Base-by-base conservation (phyloP, 352 stramenopile genomes). In the Phytopythium aichiense region DNA sequence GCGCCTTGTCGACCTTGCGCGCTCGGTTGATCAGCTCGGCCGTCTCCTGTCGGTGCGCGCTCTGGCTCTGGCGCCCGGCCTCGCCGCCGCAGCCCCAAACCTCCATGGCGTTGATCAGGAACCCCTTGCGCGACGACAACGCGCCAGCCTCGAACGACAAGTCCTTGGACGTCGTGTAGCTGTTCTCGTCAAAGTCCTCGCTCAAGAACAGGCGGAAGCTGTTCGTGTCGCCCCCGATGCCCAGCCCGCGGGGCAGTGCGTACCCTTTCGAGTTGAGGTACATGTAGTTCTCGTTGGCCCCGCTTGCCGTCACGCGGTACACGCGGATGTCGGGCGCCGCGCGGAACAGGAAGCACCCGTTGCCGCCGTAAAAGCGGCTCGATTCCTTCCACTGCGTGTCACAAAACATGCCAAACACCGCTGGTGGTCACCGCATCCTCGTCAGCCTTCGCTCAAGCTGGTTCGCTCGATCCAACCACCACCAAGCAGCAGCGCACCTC, bases 201-300 rank as follows among this genome's bases (percentile, higher is more conserved):
- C 85, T 89, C 15, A 95, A 38, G 52, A 94, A 95, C 22, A 95
- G 50, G 0, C 84, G 79, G 57, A 91, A 94, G 23, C 81, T 80
- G 61, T 75, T 87, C 7, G 73, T 85, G 28, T 81, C 84, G n/a
- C 87, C 84, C 22, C 86, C 87, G 63, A 95, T 86, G 37, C 87
- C 87, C 9, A 95, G 71, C 9, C 87, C 87, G 25, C 81, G 77
- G 3, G 87, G 87, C 33, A 95, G 64, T 0, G 78, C 78, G 20
- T 83, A 86, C 9, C 84, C 87, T 45, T 95, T 95, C 12, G 87
- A 94, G 69, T 95, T 93, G 57, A 94, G 71, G 50, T 95, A 95
- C 87, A 95, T 95, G 68, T 89, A 85, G 60, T 92, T 89, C 48
- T 78, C 63, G 38, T 79, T 83, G 40, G 68, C 63, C 20, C 77